These are phyloP conservation scores for Musa itinerans DNA, from an alignment of 176 grass and related monocot species.

Conservation along the genomic window DNA sequence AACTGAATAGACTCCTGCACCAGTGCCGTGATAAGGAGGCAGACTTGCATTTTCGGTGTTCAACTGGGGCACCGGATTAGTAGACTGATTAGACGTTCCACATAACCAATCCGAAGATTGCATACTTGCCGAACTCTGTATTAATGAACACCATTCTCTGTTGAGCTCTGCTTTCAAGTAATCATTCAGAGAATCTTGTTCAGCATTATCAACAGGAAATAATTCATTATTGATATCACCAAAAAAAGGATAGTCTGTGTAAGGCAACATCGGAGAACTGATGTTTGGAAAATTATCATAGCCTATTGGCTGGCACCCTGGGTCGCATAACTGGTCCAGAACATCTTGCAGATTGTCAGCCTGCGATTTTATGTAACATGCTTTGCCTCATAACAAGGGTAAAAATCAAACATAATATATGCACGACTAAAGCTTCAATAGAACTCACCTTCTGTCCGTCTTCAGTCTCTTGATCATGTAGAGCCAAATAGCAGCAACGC, in stretches of 20 bases:
- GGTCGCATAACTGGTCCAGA: constrained; percentile 8
- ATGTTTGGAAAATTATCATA: constrained; percentile 25
- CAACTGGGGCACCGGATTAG: not conserved
- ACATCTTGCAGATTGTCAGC: constrained; percentile 23
- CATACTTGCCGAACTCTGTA: not conserved
- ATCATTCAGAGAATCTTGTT: constrained; percentile 17
- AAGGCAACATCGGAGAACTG: constrained; percentile 42
- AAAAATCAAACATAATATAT: not conserved
- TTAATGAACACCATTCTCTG: constrained; percentile 1
- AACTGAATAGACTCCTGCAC: not conserved
- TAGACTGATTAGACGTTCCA: not conserved
- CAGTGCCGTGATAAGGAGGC: not conserved
- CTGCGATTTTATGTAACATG: not conserved
- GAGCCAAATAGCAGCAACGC: not conserved
- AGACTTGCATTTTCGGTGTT: not conserved
- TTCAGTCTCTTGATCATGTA: constrained; percentile 12
- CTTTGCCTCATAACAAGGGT: constrained; percentile 11
- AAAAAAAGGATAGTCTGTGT: constrained; percentile 42
- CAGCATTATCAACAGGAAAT: constrained; percentile 5
- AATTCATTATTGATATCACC: constrained; percentile 15
- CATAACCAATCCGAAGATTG: not conserved
- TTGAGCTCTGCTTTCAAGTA: constrained; percentile 23
- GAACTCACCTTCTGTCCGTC: not conserved
- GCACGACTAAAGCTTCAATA: constrained; percentile 1
- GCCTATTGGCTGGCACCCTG: constrained; percentile 20